These are phyloP conservation scores for Kodamaea alishanica DNA, from an alignment of 1,139 yeast species.

Conservation along the genomic window DNA sequence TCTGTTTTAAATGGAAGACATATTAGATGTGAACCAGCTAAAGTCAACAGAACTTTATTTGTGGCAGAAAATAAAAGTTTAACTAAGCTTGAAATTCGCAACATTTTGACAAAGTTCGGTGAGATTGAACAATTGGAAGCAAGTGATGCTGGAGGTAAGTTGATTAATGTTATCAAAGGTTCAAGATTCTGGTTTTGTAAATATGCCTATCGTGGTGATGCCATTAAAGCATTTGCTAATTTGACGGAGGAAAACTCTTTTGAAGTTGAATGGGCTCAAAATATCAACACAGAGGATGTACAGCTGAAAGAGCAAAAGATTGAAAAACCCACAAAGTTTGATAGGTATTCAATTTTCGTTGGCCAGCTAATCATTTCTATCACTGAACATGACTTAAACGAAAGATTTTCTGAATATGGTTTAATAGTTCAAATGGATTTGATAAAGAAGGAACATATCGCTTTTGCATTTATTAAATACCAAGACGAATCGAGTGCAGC, in stretches of 20 bases:
- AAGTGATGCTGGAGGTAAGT: slow-evolving; percentile 36
- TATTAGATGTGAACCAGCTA: slow-evolving; percentile 85
- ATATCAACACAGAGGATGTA: slow-evolving; percentile 41
- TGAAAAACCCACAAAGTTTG: slow-evolving; percentile 38
- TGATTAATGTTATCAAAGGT: not conserved
- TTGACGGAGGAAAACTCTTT: slow-evolving; percentile 51
- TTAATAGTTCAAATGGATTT: slow-evolving; percentile 49
- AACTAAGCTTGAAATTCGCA: slow-evolving; percentile 31
- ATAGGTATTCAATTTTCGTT: slow-evolving; percentile 68
- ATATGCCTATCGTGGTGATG: slow-evolving; percentile 85
- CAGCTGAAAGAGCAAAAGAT: slow-evolving; percentile 10
- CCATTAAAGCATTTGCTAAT: slow-evolving; percentile 78
- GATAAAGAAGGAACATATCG: slow-evolving; percentile 44
- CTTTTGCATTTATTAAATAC: slow-evolving; percentile 72
- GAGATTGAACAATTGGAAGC: slow-evolving; percentile 68
- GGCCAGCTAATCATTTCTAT: slow-evolving; percentile 63
- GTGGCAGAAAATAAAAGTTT: slow-evolving; percentile 32
- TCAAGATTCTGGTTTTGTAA: slow-evolving; percentile 66
- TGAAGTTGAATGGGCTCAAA: slow-evolving; percentile 82
- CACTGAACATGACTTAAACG: slow-evolving; percentile 50
- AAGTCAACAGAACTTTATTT: slow-evolving; percentile 81
- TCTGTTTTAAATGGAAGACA: slow-evolving; percentile 67
- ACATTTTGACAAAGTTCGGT: slow-evolving; percentile 53
- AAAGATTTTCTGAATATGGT: slow-evolving; percentile 69
- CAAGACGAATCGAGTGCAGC: slow-evolving; percentile 71